Evolutionary conservation across 768 basidiomycete species (phyloP), one percentile per base, ranked within the genome.

Genomic region (Hygrocybe coccinea): DNA sequence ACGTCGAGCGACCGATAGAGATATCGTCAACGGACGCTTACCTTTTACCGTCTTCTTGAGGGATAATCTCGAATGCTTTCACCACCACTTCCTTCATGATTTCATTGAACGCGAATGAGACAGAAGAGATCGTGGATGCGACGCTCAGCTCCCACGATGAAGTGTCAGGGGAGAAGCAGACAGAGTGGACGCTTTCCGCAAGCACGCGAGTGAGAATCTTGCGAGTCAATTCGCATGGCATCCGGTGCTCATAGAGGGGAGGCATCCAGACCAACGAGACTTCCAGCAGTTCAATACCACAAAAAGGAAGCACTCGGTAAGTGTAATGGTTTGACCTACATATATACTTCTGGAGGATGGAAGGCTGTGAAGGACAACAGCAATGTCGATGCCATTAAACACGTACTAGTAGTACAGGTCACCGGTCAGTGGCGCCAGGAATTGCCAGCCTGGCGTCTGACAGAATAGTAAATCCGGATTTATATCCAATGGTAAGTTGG

Each of bases 191-290:
- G 36, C 66, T 69, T 34, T 73, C 65, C 11, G 64, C 64, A 17
- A 75, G 43, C 1, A 68, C 65, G 19, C 59, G 59, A 2, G 65
- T 55, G 25, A 76, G 64, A 52, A 75, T 64, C 57, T 68, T 69
- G 64, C 72, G 65, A 1, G 74, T 45, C 1, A 76, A 67, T 51
- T 76, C 75, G 50, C 62, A 71, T 19, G 74, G 75, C n/a, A 75
- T 29, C 2, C 17, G n/a, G 22, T 22, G 29, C 17, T 46, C 44
- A 22, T 46, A 22, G 15, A 19, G 12, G 17, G 44, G 44, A 19
- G 44, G 2, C 15, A 46, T 46, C 44, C 17, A n/a, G 5, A 22
- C 29, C 29, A 29, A 29, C 29, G 29, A 29, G 29, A 29, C 4
- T 29, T 29, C n/a, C n/a, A n/a, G 29, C 3, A 3, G 3, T 29